These are phyloP conservation scores for Diplosphaera chodatii DNA, from an alignment of 139 green algal genomes.

Conservation along the genomic window DNA sequence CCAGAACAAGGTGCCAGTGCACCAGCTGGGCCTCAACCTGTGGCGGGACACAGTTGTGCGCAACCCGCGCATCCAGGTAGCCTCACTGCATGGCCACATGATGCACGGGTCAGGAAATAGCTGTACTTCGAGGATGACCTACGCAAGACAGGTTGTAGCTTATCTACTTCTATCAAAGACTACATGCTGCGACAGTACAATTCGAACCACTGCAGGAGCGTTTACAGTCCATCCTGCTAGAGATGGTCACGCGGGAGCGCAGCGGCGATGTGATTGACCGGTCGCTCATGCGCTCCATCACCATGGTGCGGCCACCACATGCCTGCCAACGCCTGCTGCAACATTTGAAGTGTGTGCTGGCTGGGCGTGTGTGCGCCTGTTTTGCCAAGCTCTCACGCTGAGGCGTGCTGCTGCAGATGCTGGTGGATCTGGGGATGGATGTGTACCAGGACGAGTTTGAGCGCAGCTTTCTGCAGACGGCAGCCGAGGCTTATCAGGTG, in stretches of 20 bases:
- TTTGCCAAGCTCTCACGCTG: too few relatives aligned
- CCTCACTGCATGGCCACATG: too few relatives aligned
- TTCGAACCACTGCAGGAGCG: slow-evolving; percentile 43
- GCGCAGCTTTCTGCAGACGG: slow-evolving; percentile 70
- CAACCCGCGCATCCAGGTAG: slow-evolving; percentile 42
- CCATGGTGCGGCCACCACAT: slow-evolving; percentile 14
- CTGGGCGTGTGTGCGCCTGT: too few relatives aligned
- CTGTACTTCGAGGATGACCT: too few relatives aligned
- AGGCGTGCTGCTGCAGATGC: slow-evolving; percentile 65
- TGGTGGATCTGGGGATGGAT: slow-evolving; percentile 77
- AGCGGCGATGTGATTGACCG: slow-evolving; percentile 80
- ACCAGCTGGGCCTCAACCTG: slow-evolving; percentile 85
- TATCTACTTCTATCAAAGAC: too few relatives aligned
- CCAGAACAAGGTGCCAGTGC: slow-evolving; percentile 80
- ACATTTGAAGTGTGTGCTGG: too few relatives aligned
- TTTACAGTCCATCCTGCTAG: slow-evolving; percentile 66
- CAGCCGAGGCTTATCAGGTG: slow-evolving; percentile 85
- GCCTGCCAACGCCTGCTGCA: too few relatives aligned
- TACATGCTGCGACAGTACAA: too few relatives aligned
- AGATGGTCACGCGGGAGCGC: slow-evolving; percentile 69
- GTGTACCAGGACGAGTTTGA: slow-evolving; percentile 94
- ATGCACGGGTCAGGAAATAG: too few relatives aligned
- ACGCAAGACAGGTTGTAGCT: too few relatives aligned
- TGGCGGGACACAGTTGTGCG: slow-evolving; percentile 87
- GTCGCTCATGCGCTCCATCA: slow-evolving; percentile 68